These are phyloP conservation scores for Ogataea populi-albae DNA, from an alignment of 805 yeast species.

Conservation along the genomic window DNA sequence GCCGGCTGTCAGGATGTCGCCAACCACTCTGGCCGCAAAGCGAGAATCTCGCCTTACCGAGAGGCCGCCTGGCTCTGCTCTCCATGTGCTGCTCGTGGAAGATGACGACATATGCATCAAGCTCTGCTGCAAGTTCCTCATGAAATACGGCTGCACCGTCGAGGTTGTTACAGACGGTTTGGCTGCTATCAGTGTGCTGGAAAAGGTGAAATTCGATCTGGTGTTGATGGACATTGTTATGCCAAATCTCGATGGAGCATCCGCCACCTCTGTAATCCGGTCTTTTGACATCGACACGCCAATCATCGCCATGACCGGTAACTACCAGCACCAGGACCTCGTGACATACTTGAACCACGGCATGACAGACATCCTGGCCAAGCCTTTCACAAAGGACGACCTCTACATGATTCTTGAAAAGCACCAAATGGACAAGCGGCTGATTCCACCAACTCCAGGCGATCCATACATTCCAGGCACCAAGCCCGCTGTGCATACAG, in stretches of 20 bases:
- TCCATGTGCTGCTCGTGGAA: slow-evolving; percentile 74
- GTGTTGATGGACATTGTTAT: slow-evolving; percentile 86
- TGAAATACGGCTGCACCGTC: slow-evolving; percentile 87
- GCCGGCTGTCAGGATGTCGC: slow-evolving; percentile 4
- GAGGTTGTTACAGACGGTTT: slow-evolving; percentile 92
- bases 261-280: slow-evolving; percentile 87
- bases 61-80: slow-evolving; percentile 36
- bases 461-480: slow-evolving; percentile 21
- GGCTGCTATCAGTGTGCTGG: slow-evolving; percentile 76
- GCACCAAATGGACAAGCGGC: slow-evolving; percentile 51
- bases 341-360: slow-evolving; percentile 82
- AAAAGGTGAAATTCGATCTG: slow-evolving; percentile 67
- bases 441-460: slow-evolving; percentile 24
- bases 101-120: slow-evolving; percentile 82
- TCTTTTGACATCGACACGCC: slow-evolving; percentile 83
- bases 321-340: slow-evolving; percentile 76
- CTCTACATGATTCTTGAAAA: slow-evolving; percentile 74
- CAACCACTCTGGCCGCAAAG: slow-evolving; percentile 15
- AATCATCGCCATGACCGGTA: slow-evolving; percentile 92
- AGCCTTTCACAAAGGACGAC: slow-evolving; percentile 90
- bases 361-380: slow-evolving; percentile 87
- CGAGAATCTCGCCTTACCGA: slow-evolving; percentile 19
- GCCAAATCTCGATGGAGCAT: slow-evolving; percentile 86
- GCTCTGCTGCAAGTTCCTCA: slow-evolving; percentile 75
- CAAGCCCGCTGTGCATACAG: no score